phyloP scores from a whole-genome alignment of 495 filamentous ascomycete genomes.

The Corynascus novoguineensis region DNA sequence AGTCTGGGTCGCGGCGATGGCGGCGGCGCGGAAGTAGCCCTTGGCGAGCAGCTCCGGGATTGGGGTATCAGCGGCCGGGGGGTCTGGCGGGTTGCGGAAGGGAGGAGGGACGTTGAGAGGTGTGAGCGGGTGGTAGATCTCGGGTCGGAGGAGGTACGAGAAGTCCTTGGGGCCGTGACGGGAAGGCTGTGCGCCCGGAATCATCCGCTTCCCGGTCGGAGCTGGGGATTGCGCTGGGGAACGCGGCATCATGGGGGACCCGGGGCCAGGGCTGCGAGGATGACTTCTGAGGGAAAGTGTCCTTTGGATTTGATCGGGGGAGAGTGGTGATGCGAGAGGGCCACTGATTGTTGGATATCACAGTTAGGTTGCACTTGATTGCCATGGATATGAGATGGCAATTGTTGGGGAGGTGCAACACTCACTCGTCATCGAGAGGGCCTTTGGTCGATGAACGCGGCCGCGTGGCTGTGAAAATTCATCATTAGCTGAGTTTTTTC shows the following conservation, averaged over 20 bases:
- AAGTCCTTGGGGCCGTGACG: conserved; percentile 57
- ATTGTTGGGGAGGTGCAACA: conserved; percentile 27
- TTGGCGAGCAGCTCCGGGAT: conserved; percentile 50
- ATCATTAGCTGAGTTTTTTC: not conserved
- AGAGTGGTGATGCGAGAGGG: conserved; percentile 26
- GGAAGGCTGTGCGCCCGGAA: conserved; percentile 15
- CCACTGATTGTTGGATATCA: conserved; percentile 18
- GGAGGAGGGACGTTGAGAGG: conserved; percentile 58
- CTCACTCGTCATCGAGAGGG: conserved; percentile 51
- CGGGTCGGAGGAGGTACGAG: conserved; percentile 68
- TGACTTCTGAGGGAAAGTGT: conserved; percentile 5
- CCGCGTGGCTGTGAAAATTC: conserved; percentile 34
- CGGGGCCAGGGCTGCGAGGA: conserved; percentile 14
- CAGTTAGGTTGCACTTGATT: not conserved
- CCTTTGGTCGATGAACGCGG: conserved; percentile 52
- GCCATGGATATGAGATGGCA: not conserved
- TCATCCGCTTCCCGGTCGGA: conserved; percentile 12
- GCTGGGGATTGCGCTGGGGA: conserved; percentile 23
- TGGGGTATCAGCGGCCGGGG: conserved; percentile 43
- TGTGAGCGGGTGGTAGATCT: conserved; percentile 74
- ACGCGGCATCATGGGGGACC: conserved; percentile 23
- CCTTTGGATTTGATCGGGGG: conserved; percentile 13
- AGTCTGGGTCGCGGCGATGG: conserved; percentile 65
- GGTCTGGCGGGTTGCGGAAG: conserved; percentile 47
- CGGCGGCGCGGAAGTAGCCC: conserved; percentile 66